Percentiles rank a stretch among this genome's conserved stretches.
Conservation (phyloP, 1,139 yeast species). For the Kodamaea ohmeri region DNA sequence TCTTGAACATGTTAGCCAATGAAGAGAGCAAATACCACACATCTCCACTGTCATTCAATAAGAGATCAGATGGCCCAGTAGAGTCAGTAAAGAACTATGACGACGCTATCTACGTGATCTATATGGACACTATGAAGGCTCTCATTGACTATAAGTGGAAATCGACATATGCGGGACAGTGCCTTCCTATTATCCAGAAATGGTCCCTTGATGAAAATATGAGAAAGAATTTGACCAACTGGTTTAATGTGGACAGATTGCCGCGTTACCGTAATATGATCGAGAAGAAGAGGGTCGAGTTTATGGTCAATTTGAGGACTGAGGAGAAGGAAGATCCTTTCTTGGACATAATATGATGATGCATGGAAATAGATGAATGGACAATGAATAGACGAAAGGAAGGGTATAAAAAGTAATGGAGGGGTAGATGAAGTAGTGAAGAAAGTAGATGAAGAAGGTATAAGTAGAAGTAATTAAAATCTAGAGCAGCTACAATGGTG, state of each 20-base stretch:
- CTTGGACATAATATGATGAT: conserved; percentile 29
- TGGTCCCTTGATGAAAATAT: conserved; percentile 38
- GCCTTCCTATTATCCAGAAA: conserved; percentile 32
- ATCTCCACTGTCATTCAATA: conserved; percentile 29
- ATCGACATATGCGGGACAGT: conserved; percentile 29
- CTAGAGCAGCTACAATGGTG: no score
- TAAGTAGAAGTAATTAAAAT: no score
- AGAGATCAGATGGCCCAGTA: conserved; percentile 10
- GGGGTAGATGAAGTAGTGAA: no score
- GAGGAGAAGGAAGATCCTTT: conserved; percentile 30
- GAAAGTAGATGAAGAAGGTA: no score
- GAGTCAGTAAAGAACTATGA: conserved; percentile 18
- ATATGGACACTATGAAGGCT: conserved; percentile 25
- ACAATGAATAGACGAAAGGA: not conserved
- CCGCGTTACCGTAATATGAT: conserved; percentile 25
- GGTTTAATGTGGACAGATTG: conserved; percentile 22
- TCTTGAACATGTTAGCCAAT: conserved; percentile 22
- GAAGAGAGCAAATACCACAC: conserved; percentile 23
- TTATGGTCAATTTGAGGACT: conserved; percentile 26
- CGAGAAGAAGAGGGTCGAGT: conserved; percentile 29
- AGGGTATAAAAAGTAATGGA: not conserved
- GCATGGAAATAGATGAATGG: not conserved
- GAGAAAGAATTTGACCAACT: conserved; percentile 22
- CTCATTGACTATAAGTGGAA: conserved; percentile 32
- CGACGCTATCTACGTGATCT: conserved; percentile 22